Evolutionary conservation across 2,329 filamentous ascomycete species (phyloP).

Genomic region (Sporothrix mexicana): DNA sequence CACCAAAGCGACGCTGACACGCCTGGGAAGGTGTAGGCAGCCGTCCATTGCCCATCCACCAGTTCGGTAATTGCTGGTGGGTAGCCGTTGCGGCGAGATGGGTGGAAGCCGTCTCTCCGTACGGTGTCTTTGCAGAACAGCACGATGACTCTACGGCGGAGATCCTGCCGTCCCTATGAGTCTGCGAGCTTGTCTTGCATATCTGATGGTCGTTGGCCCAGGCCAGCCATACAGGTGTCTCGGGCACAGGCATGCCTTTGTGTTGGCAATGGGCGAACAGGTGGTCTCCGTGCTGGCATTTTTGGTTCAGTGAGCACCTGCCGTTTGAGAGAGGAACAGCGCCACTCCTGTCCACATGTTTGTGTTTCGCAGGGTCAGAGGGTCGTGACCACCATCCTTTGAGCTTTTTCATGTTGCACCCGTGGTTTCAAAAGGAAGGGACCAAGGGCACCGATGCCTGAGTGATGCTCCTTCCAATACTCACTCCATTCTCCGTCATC

Average conservation of each 20-base stretch:
- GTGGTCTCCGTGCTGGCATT: background rate
- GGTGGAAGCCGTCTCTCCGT: background rate
- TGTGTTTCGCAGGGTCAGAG: background rate
- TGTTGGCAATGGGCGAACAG: background rate
- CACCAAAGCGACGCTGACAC: background rate
- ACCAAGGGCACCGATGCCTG: background rate
- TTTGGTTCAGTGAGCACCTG: background rate
- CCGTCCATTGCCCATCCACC: constrained; percentile 9
- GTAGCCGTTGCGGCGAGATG: background rate
- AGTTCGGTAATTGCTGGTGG: constrained; percentile 10
- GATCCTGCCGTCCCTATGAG: background rate
- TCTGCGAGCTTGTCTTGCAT: background rate
- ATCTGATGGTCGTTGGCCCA: background rate
- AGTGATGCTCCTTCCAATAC: background rate
- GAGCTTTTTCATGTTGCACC: background rate
- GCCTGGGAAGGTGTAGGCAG: background rate
- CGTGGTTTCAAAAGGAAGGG: background rate
- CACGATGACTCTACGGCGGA: background rate
- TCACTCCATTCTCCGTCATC: background rate
- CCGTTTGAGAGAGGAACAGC: constrained; percentile 11
- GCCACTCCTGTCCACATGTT: background rate
- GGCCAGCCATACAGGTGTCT: constrained; percentile 19
- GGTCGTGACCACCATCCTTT: background rate
- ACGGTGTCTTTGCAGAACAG: background rate
- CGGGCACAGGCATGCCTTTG: constrained; percentile 11